A percentile compares a stretch with the other conserved stretches of the same genome.
These are phyloP conservation scores for Yamadazyma triangularis DNA, from an alignment of 1,139 yeast genomes.

Conservation along the genomic window DNA sequence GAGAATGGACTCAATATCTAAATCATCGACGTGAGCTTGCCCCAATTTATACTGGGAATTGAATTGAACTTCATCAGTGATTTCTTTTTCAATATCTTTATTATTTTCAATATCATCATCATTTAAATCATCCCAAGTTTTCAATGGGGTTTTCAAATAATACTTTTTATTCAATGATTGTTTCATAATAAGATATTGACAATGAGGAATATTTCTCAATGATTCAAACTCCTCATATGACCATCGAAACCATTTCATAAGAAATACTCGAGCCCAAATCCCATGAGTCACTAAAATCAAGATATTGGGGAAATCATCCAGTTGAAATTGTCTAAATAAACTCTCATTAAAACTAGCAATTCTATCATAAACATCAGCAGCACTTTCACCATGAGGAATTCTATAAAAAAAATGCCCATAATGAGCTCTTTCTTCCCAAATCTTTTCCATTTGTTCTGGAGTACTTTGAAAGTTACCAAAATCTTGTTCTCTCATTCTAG, in stretches of 20 bases:
- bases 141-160: constrained; percentile 47
- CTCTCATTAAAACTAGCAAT: constrained; percentile 88
- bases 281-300: constrained; percentile 88
- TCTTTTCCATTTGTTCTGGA: constrained; percentile 68
- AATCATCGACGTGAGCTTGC: constrained; percentile 30
- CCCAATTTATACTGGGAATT: constrained; percentile 32
- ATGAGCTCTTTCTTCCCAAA: constrained; percentile 78
- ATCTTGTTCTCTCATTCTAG: constrained; percentile 89
- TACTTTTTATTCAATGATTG: constrained; percentile 43
- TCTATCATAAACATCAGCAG: constrained; percentile 91
- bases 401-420: constrained; percentile 91
- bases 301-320: constrained; percentile 63
- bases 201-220: constrained; percentile 77
- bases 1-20: constrained; percentile 38
- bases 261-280: constrained; percentile 85
- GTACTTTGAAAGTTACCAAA: constrained; percentile 88
- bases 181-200: constrained; percentile 78
- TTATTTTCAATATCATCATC: constrained; percentile 36
- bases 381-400: constrained; percentile 91
- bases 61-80: constrained; percentile 39
- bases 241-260: constrained; percentile 95
- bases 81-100: constrained; percentile 36
- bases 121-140: constrained; percentile 57
- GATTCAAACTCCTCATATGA: constrained; percentile 83
- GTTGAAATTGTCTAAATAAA: constrained; percentile 71